Percentiles rank a stretch among this genome's conserved stretches.
phyloP scores from a whole-genome alignment of 352 stramenopile genomes.

The Blastocystis sp. region DNA sequence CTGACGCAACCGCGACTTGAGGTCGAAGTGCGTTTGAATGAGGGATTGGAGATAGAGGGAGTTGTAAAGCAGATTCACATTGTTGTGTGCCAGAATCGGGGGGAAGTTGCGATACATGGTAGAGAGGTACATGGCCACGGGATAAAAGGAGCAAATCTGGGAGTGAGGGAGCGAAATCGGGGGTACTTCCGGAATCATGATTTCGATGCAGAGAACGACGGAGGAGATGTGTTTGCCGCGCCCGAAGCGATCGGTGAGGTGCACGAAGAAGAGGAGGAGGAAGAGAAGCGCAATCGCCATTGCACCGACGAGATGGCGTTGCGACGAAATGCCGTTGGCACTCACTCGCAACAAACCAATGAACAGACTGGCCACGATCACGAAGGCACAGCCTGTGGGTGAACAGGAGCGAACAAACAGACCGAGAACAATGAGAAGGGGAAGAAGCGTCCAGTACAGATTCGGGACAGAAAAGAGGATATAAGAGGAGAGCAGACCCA shows the following conservation, averaged over 20 bases:
- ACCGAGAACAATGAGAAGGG: background rate
- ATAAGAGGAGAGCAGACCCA: background rate
- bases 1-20: background rate
- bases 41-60: background rate
- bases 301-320: background rate
- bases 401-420: background rate
- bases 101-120: background rate
- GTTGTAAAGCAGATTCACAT: slow-evolving; percentile 25
- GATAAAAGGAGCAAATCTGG: slow-evolving; percentile 33
- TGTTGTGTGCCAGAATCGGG: background rate
- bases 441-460: slow-evolving; percentile 12
- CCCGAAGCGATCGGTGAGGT: slow-evolving; percentile 33
- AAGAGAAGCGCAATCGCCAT: background rate
- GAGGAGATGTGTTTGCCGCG: background rate
- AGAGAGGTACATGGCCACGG: background rate
- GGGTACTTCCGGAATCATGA: slow-evolving; percentile 42
- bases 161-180: background rate
- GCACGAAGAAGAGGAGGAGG: slow-evolving; percentile 56
- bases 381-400: background rate
- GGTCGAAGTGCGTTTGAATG: slow-evolving; percentile 15
- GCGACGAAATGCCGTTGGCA: background rate
- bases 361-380: background rate
- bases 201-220: slow-evolving; percentile 36
- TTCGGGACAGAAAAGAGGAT: background rate
- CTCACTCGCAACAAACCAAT: slow-evolving; percentile 16